These are phyloP conservation scores for Ophiocordyceps camponoti-saundersi DNA, from an alignment of 2,329 filamentous ascomycete species.

Conservation along the genomic window DNA sequence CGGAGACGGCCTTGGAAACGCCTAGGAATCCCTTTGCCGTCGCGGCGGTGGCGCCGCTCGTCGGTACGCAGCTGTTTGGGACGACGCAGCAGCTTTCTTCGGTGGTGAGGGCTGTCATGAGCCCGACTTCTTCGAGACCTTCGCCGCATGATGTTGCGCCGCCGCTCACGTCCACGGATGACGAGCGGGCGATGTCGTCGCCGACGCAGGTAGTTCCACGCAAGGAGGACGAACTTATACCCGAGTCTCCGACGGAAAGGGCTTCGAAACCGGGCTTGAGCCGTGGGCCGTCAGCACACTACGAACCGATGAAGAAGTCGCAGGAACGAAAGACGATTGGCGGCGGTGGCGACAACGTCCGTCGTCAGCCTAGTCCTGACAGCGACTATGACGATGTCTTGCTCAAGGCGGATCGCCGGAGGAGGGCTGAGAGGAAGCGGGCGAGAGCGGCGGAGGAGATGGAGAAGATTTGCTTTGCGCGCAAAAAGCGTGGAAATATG, in stretches of 20 bases:
- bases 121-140: conserved; percentile 40
- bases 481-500: conserved; percentile 2
- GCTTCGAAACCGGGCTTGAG: conserved; percentile 7
- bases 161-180: neutral
- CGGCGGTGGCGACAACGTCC: conserved; percentile 3
- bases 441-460: conserved; percentile 23
- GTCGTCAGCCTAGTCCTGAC: conserved; percentile 11
- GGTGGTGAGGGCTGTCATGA: conserved; percentile 27
- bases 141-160: conserved; percentile 30
- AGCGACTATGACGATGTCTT: conserved; percentile 19
- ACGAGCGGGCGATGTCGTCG: neutral
- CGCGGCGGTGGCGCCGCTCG: conserved; percentile 17
- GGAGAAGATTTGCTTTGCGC: conserved; percentile 20
- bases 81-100: conserved; percentile 38
- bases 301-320: conserved; percentile 28
- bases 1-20: conserved; percentile 31
- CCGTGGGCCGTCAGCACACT: conserved; percentile 20
- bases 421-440: conserved; percentile 19
- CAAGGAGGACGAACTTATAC: conserved; percentile 12
- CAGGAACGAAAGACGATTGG: conserved; percentile 20
- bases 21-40: conserved; percentile 30
- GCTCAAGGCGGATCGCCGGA: conserved; percentile 16
- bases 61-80: conserved; percentile 33
- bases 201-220: neutral
- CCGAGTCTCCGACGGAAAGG: conserved; percentile 17